phyloP scores from a whole-genome alignment of 176 grass and related monocot species.

The Tuctoria greenei region DNA sequence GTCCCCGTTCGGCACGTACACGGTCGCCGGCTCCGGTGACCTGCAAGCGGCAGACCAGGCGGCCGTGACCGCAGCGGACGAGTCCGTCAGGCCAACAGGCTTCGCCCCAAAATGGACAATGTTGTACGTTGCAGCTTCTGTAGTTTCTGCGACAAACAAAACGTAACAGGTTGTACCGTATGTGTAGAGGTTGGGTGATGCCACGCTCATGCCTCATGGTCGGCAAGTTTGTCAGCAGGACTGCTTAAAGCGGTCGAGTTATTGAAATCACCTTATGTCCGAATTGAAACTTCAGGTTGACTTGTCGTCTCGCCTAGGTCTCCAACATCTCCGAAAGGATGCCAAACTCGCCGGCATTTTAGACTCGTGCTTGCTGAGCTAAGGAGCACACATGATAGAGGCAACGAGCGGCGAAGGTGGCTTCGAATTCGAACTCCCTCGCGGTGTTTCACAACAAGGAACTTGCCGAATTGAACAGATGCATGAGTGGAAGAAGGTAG shows the following conservation, averaged over 20 bases:
- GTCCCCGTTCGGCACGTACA: constrained; percentile 49
- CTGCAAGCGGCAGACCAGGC: constrained; percentile 51
- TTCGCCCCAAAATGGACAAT: constrained; percentile 46
- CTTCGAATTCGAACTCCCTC: too few relatives aligned
- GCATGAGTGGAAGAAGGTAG: too few relatives aligned
- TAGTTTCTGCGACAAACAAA: neutral
- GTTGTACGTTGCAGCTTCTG: constrained; percentile 24
- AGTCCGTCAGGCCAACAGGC: constrained; percentile 40
- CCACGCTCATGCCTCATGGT: neutral
- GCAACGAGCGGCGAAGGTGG: too few relatives aligned
- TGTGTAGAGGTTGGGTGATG: neutral
- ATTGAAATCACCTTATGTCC: neutral
- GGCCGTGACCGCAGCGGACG: constrained; percentile 25
- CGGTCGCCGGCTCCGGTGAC: constrained; percentile 31
- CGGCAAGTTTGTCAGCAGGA: neutral
- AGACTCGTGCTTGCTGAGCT: too few relatives aligned
- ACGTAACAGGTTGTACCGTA: neutral
- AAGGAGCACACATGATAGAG: too few relatives aligned
- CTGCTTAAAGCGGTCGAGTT: constrained; percentile 16
- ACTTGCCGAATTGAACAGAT: too few relatives aligned
- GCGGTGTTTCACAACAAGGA: too few relatives aligned
- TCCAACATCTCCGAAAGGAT: too few relatives aligned
- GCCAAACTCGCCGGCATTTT: too few relatives aligned
- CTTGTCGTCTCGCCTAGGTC: too few relatives aligned
- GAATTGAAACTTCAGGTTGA: neutral